Base-by-base conservation (phyloP, 345 rosid species). In the Hirschfeldia incana region DNA sequence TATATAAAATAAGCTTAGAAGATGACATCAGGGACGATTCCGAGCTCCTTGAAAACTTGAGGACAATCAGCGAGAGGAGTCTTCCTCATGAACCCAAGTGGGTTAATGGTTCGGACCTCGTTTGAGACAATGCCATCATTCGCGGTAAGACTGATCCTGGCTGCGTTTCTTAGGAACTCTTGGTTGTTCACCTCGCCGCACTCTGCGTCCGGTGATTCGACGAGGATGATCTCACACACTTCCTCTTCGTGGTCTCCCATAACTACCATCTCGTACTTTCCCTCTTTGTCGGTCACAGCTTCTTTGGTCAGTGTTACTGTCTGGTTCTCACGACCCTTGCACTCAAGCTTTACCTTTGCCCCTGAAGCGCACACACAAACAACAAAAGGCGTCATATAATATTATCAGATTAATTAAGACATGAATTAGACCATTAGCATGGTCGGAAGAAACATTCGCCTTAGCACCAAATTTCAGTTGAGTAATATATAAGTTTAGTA, bases 211-310 rank as follows among this genome's bases (percentile, higher is more conserved):
- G 82, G 80, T 49, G 94, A 88, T 46, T 86, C 75, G 10, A 78
- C 64, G 0, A 85, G 87, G n/a, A 74, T 1, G 26, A 86, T 70
- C 81, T 89, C 92, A 67, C 92, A 87, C n/a, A 88, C n/a, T 33
- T 89, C 97, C 30, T 88, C 91, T 77, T 86, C 91, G 15, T 84
- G 97, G 51, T 91, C 91, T 21, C 92, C 89, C 6, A 78, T 82
- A 12, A 89, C 89, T 11, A 69, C 68, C 73, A 89, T 78, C 37
- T n/a, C n/a, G 86, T 88, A 91, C 53, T 55, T 76, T n/a, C 94
- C 94, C 0, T 29, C 2, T 2, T 21, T 65, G 63, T 88, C 84
- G 0, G 91, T 86, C 65, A 13, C 71, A 0, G 86, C 91, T 12
- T 88, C 89, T 4, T 78, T 72, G 27, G 78, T 68, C 29, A 75